These are phyloP conservation scores for Aspergillus latus DNA, from an alignment of 2,329 filamentous ascomycete genomes.

Conservation along the genomic window DNA sequence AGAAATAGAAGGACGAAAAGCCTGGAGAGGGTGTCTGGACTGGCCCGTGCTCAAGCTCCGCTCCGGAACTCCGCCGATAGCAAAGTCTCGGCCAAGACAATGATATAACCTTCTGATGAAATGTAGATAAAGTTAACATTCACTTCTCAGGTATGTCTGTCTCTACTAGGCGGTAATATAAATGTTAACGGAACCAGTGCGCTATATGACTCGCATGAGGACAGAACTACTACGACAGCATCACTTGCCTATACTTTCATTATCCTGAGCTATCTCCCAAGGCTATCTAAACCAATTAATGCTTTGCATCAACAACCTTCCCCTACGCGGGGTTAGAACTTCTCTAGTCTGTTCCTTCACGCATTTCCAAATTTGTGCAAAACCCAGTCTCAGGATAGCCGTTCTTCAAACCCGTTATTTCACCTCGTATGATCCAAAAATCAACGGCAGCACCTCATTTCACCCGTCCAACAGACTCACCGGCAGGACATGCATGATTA, in stretches of 20 bases:
- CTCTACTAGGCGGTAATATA: neutral
- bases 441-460: conserved; percentile 5
- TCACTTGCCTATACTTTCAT: too few relatives aligned
- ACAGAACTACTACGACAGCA: too few relatives aligned
- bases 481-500: conserved; percentile 55
- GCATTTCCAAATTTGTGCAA: neutral
- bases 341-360: neutral
- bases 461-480: conserved; percentile 27
- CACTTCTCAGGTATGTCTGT: neutral
- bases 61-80: conserved; percentile 9
- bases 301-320: neutral
- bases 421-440: conserved; percentile 5
- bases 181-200: too few relatives aligned
- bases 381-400: neutral
- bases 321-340: neutral
- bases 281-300: neutral
- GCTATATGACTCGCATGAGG: too few relatives aligned
- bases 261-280: too few relatives aligned
- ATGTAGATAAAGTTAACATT: neutral
- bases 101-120: neutral
- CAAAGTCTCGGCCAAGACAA: neutral
- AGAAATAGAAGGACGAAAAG: neutral
- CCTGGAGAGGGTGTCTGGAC: neutral
- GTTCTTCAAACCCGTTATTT: conserved; percentile 1
- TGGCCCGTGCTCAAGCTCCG: conserved; percentile 33